A percentile compares a stretch with the other conserved stretches of the same genome.
Conservation (phyloP, 169 alveolate genomes). For the Plasmodium coatneyi region DNA sequence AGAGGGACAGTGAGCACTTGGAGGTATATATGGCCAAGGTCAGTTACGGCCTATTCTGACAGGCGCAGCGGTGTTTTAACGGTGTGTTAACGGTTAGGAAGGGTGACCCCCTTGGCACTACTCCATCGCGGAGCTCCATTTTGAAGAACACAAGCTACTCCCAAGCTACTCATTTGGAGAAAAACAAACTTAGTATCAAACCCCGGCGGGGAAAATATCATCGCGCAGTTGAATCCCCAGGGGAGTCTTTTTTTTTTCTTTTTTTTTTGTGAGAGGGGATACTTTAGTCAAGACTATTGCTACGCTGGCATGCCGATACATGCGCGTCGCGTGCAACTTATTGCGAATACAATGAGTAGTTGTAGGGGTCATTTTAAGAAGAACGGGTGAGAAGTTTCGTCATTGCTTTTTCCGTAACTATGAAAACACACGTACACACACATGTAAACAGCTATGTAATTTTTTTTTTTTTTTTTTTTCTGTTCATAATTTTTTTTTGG, state of each 20-base stretch:
- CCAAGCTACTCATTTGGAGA: neutral
- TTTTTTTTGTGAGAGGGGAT: neutral
- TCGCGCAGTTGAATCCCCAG: neutral
- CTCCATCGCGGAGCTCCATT: neutral
- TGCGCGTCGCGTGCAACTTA: neutral
- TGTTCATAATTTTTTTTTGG: neutral
- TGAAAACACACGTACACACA: neutral
- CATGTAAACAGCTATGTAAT: neutral
- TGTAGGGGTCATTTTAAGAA: neutral
- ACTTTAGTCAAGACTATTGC: neutral
- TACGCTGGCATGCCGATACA: neutral
- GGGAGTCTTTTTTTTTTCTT: neutral
- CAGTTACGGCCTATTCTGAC: conserved; percentile 30
- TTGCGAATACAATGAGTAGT: neutral
- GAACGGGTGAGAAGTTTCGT: neutral
- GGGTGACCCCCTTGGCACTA: neutral
- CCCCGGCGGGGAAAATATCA: neutral
- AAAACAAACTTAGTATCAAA: neutral
- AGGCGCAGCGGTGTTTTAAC: neutral
- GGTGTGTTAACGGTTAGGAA: neutral
- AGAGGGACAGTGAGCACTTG: conserved; percentile 40
- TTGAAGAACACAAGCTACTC: neutral
- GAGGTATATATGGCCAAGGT: conserved; percentile 55
- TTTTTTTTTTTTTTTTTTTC: neutral
- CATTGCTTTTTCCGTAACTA: neutral